Conservation (phyloP, 1,139 yeast species). For the Scheffersomyces segobiensis region DNA sequence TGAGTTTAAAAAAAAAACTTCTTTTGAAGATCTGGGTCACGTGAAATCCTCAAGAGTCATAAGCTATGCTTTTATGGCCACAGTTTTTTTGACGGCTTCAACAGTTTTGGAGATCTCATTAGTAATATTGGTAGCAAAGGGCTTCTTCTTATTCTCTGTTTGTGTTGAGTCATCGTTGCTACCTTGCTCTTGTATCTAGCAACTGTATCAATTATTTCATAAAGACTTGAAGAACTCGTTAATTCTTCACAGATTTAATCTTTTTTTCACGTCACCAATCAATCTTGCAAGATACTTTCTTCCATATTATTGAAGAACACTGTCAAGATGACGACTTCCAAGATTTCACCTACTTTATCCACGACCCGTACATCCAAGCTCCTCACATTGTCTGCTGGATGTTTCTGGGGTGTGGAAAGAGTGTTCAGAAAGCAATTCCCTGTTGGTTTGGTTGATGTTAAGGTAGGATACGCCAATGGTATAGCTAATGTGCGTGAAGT, state of each 20-base stretch:
- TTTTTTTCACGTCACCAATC: neutral
- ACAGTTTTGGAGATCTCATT: neutral
- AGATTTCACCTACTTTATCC: constrained; percentile 37
- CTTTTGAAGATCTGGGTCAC: neutral
- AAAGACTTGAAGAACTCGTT: neutral
- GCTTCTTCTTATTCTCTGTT: neutral
- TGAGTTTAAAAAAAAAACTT: neutral
- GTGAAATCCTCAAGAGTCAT: neutral
- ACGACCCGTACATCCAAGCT: constrained; percentile 45
- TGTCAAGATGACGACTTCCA: constrained; percentile 15
- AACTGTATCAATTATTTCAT: neutral
- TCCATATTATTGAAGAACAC: neutral
- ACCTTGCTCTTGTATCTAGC: neutral
- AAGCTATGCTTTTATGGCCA: neutral
- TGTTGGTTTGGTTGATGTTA: constrained; percentile 70
- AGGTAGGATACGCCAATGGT: constrained; percentile 93
- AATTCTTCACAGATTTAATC: too few species aligned
- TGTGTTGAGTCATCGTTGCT: neutral
- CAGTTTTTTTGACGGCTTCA: neutral
- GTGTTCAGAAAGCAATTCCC: constrained; percentile 70
- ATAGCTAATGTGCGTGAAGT: constrained; percentile 46
- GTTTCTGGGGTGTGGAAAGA: constrained; percentile 96
- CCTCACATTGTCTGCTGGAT: constrained; percentile 74
- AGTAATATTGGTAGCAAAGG: neutral
- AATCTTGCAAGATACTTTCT: too few species aligned